These are phyloP conservation scores for Leccinum incarnatum DNA, from an alignment of 768 basidiomycete genomes.

Conservation along the genomic window DNA sequence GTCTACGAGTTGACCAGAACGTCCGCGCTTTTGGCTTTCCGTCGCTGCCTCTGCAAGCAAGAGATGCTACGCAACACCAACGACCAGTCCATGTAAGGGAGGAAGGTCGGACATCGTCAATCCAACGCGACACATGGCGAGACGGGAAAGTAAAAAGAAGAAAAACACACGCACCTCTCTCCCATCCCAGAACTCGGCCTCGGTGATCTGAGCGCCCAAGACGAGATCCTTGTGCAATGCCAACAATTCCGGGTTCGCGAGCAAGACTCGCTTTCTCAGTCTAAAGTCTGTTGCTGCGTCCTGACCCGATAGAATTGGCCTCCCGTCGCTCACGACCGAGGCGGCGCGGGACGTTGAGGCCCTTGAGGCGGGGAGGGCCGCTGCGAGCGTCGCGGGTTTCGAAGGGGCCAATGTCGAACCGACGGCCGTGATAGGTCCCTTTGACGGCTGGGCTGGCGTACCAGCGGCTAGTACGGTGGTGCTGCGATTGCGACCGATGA, in stretches of 20 bases:
- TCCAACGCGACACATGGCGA: background rate
- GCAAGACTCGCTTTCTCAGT: slow-evolving; percentile 74
- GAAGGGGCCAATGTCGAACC: slow-evolving; percentile 12
- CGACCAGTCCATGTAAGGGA: background rate
- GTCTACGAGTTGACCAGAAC: slow-evolving; percentile 81
- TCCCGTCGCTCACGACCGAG: slow-evolving; percentile 56
- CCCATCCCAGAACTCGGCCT: slow-evolving; percentile 97
- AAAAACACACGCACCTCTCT: slow-evolving; percentile 59
- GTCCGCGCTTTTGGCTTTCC: slow-evolving; percentile 75
- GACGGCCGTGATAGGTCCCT: slow-evolving; percentile 22
- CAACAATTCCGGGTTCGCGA: slow-evolving; percentile 75
- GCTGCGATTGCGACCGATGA: slow-evolving; percentile 72
- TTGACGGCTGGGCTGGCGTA: slow-evolving; percentile 22
- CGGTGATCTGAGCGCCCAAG: slow-evolving; percentile 77
- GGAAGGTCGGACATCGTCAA: background rate
- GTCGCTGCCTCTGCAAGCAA: slow-evolving; percentile 72
- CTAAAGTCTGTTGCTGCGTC: slow-evolving; percentile 68
- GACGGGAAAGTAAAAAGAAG: background rate
- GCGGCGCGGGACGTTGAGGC: slow-evolving; percentile 57
- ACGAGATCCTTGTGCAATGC: slow-evolving; percentile 87
- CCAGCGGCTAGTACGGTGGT: slow-evolving; percentile 20
- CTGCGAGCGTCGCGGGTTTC: slow-evolving; percentile 34
- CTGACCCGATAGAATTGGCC: slow-evolving; percentile 53
- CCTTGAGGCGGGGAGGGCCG: slow-evolving; percentile 31
- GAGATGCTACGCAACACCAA: slow-evolving; percentile 51